Base-by-base conservation (phyloP, 176 grass and related monocot species). In the Carex pumila region DNA sequence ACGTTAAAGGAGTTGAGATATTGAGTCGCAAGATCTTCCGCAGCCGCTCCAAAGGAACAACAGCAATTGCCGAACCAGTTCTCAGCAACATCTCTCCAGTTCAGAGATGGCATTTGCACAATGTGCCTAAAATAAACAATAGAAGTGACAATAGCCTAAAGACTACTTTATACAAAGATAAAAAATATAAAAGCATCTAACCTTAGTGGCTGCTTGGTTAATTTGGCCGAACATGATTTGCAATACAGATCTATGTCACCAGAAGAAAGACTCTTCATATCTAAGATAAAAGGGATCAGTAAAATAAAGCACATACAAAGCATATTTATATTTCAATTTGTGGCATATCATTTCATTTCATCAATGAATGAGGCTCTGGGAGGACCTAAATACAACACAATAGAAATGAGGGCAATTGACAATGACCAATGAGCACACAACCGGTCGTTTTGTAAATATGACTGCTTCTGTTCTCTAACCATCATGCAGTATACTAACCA, bases 21-120 rank as follows among this genome's bases (percentile, higher is more conserved):
- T 79, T 91, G 81, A 66, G 85, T 81, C 66, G 89, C 86, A 3
- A 98, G 75, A 71, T 91, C 91, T 84, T 94, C 95, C 15, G 88
- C 81, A 73, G 80, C 71, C 78, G 90, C 91, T 56, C 92, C 95
- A 87, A 98, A 98, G 77, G 95, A 91, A 74, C 90, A 94, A 91
- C 95, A 98, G 76, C 95, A 98, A 78, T 89, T 85, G 72, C 95
- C 92, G 86, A 91, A 94, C 95, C 95, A 98, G 81, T 98, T 98
- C 85, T 98, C 95, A 84, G 90, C 89, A n/a, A 94, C 90, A 61
- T 98, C 92, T 81, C 80, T 89, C 91, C 95, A 94, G 61, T 93
- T 87, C 37, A 84, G 71, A 6, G 95, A 98, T 70, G 95, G 95
- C 92, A 98, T 94, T 93, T 98, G 89, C 85, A 91, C 75, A 70